phyloP scores from a whole-genome alignment of 2,329 filamentous ascomycete species.

The Didymella arachidicola region DNA sequence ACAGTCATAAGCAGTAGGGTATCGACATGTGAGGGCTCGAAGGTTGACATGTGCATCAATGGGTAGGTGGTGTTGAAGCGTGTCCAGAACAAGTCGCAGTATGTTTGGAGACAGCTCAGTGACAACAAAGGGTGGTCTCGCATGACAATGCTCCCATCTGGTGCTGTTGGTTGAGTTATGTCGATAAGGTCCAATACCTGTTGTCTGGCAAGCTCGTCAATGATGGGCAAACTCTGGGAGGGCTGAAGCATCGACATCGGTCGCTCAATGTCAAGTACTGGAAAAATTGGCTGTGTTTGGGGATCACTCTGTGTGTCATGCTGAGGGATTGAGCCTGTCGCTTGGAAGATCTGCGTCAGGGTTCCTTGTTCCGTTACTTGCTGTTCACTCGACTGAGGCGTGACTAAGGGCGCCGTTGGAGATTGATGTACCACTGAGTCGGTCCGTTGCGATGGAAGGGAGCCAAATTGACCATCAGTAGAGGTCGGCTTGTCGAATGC shows the following conservation, averaged over 20 bases:
- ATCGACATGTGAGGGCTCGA: slow-evolving; percentile 60
- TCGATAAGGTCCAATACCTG: slow-evolving; percentile 61
- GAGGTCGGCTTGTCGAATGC: slow-evolving; percentile 32
- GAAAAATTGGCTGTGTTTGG: neutral
- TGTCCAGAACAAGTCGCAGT: slow-evolving; percentile 67
- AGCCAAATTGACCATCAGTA: slow-evolving; percentile 33
- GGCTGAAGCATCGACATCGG: slow-evolving; percentile 47
- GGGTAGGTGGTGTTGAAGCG: slow-evolving; percentile 69
- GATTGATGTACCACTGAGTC: slow-evolving; percentile 34
- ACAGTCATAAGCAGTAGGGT: slow-evolving; percentile 63
- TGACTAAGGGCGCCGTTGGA: slow-evolving; percentile 26
- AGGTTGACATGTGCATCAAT: slow-evolving; percentile 66
- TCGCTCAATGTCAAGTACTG: slow-evolving; percentile 38
- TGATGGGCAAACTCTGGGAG: slow-evolving; percentile 43
- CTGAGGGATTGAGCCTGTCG: neutral
- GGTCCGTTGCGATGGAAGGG: slow-evolving; percentile 32
- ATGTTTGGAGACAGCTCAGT: slow-evolving; percentile 61
- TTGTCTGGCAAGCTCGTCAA: slow-evolving; percentile 54
- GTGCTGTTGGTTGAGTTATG: slow-evolving; percentile 57
- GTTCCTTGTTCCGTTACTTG: neutral
- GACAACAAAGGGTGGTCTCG: slow-evolving; percentile 62
- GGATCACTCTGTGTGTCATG: neutral
- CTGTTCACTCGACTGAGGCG: slow-evolving; percentile 32
- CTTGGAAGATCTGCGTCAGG: neutral
- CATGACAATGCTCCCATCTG: slow-evolving; percentile 58